Base-by-base conservation (phyloP, 345 rosid species). In the Acer negundo region DNA sequence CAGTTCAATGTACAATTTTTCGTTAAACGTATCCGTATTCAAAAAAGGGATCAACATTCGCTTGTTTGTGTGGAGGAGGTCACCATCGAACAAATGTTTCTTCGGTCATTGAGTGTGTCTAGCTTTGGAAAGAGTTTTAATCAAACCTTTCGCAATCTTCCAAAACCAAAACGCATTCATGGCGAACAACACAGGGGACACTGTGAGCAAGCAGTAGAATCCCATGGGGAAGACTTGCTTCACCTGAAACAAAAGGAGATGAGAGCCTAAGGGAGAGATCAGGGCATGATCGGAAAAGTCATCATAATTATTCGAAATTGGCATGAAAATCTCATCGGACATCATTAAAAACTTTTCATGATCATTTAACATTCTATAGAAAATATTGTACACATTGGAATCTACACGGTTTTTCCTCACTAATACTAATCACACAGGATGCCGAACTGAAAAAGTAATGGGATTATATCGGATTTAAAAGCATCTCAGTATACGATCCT, bases 91-190 rank as follows among this genome's bases (percentile, higher is more conserved):
- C 22, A 23, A 64, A 53, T 17, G 10, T 11, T 62, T 17, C 7
- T 11, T 62, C 31, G 16, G 65, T 92, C 89, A 86, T 20, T 80
- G 84, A n/a, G 75, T 58, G 82, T 82, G 92, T 77, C 81, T 88
- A 6, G 86, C 85, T 85, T 87, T 94, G 5, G 88, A 84, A 22
- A 94, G 53, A 66, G 93, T 91, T 84, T 87, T 94, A 65, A 90
- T 71, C 90, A 94, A 26, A 67, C 98, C 97, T 81, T 82, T 91
- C 26, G 86, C 77, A 35, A 92, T 92, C 86, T 94, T 94, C 91
- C 92, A 91, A 79, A 92, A 92, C 97, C 98, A 94, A 13, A 86
- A 24, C 53, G 83, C 53, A 74, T 94, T 94, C 97, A 92, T 89
- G 22, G 80, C 6, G 46, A 86, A 79, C 80, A 94, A 53, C 12